Evolutionary conservation across 352 stramenopile species (phyloP).

Genomic region (Pilasporangium apinafurcum): DNA sequence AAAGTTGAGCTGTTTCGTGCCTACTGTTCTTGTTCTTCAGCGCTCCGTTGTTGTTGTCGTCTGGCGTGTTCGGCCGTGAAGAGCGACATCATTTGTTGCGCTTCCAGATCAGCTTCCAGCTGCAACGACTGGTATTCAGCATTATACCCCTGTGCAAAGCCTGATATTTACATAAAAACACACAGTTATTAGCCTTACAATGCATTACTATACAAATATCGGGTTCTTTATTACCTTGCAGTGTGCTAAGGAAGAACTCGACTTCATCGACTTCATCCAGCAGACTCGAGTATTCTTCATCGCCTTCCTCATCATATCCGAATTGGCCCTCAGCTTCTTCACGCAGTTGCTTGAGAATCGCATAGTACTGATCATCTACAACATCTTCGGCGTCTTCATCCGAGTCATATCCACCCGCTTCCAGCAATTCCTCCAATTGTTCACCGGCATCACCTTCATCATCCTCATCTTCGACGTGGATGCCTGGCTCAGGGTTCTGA

Average conservation of each 20-base stretch:
- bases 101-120: conserved; percentile 48
- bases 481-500: conserved; percentile 45
- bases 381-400: conserved; percentile 90
- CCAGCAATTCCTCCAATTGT: conserved; percentile 81
- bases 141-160: conserved; percentile 45
- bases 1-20: too few species aligned
- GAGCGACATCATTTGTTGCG: conserved; percentile 49
- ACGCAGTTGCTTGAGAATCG: conserved; percentile 89
- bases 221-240: too few species aligned
- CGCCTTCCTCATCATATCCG: conserved; percentile 76
- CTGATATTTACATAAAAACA: conserved; percentile 2
- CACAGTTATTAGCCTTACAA: neutral
- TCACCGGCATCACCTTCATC: conserved; percentile 35
- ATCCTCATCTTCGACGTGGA: conserved; percentile 53
- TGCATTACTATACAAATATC: conserved; percentile 7
- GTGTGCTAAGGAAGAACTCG: conserved; percentile 86
- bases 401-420: conserved; percentile 88
- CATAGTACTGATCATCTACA: conserved; percentile 91
- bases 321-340: conserved; percentile 80
- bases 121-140: conserved; percentile 54
- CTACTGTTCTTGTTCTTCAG: conserved; percentile 15
- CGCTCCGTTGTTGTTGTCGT: too few species aligned
- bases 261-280: conserved; percentile 93
- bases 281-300: conserved; percentile 92
- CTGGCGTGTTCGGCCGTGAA: conserved; percentile 50